Conservation (phyloP, 2,329 filamentous ascomycete species). For the Penicillium sp. region DNA sequence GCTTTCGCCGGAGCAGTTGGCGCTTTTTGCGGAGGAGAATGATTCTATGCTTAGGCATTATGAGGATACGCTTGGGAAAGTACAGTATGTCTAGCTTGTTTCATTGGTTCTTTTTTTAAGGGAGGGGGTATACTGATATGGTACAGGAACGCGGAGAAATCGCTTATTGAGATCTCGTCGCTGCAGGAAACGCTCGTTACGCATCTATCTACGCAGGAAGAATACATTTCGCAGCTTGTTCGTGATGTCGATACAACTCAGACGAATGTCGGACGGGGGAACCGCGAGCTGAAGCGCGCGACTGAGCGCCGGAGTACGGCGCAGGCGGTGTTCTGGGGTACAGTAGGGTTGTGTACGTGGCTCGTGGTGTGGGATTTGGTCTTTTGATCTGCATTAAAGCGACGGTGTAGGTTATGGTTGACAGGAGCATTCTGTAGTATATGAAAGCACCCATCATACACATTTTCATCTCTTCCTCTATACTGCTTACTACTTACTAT, state of each 20-base stretch:
- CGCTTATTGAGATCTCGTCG: constrained; percentile 85
- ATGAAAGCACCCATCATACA: not conserved
- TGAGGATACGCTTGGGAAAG: constrained; percentile 88
- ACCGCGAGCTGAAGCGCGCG: constrained; percentile 84
- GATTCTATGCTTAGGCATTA: constrained; percentile 89
- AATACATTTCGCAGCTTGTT: constrained; percentile 83
- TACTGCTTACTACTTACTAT: too few species aligned
- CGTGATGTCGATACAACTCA: constrained; percentile 74
- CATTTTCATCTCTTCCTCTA: not conserved
- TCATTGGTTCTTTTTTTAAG: too few species aligned
- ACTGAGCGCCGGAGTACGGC: constrained; percentile 66
- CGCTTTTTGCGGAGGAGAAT: constrained; percentile 91
- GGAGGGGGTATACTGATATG: not conserved
- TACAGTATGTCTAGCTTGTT: constrained; percentile 62
- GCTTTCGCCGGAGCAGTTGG: constrained; percentile 76
- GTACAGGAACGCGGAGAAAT: constrained; percentile 77
- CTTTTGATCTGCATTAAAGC: constrained; percentile 30
- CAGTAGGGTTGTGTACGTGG: constrained; percentile 67
- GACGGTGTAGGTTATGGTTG: not conserved
- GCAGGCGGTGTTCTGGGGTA: constrained; percentile 74
- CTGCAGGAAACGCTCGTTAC: constrained; percentile 82
- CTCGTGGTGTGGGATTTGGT: constrained; percentile 74
- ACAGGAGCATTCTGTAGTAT: not conserved
- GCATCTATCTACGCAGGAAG: constrained; percentile 79
- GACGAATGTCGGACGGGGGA: constrained; percentile 82